These are phyloP conservation scores for Barnettozyma hawaiiensis DNA, from an alignment of 1,139 yeast species.

Conservation along the genomic window DNA sequence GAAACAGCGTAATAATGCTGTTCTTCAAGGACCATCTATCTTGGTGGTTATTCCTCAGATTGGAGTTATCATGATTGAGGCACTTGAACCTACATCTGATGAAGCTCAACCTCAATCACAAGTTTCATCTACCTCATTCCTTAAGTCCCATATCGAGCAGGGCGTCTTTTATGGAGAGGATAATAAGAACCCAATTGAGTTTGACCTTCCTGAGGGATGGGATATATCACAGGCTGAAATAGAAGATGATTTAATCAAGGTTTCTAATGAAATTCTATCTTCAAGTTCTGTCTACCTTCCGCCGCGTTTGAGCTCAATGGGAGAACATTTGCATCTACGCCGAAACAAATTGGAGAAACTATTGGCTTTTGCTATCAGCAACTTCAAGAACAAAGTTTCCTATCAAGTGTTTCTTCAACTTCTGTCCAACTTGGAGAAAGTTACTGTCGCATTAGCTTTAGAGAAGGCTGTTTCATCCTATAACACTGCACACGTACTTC, in stretches of 20 bases:
- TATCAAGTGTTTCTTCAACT: conserved; percentile 31
- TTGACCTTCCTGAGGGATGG: conserved; percentile 40
- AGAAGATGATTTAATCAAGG: conserved; percentile 43
- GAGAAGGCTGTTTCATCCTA: conserved; percentile 33
- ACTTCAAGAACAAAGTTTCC: conserved; percentile 15
- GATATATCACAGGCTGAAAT: conserved; percentile 35
- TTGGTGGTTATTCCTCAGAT: conserved; percentile 51
- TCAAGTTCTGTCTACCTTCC: conserved; percentile 45
- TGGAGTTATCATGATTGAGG: conserved; percentile 61
- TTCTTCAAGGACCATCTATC: conserved; percentile 37
- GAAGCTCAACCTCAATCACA: conserved; percentile 12
- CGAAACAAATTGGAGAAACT: conserved; percentile 28
- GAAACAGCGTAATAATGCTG: conserved; percentile 13
- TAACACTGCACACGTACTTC: conserved; percentile 15
- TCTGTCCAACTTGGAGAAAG: conserved; percentile 49
- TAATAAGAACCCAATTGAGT: conserved; percentile 46
- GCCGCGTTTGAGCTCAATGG: conserved; percentile 37
- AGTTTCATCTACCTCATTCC: conserved; percentile 31
- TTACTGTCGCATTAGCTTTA: conserved; percentile 47
- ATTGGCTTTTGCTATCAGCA: conserved; percentile 17
- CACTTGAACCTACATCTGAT: conserved; percentile 21
- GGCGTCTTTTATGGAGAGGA: conserved; percentile 51
- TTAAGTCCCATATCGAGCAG: conserved; percentile 74
- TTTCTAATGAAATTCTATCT: conserved; percentile 49
- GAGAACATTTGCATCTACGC: conserved; percentile 40